Evolutionary conservation across 2,329 filamentous ascomycete genomes (phyloP).

Genomic region (Ilyonectria destructans): DNA sequence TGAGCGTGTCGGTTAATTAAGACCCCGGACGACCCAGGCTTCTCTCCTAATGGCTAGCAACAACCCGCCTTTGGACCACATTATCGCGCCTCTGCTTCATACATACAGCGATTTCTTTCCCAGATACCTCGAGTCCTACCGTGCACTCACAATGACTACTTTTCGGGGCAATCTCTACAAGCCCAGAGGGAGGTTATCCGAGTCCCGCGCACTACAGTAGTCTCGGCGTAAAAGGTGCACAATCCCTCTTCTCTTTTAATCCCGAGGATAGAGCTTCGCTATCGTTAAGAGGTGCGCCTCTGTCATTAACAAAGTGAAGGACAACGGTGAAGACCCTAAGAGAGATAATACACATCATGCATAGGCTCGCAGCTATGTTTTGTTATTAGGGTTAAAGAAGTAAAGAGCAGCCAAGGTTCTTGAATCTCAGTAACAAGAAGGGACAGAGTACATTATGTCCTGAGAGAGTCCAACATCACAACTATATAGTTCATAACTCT

Average conservation of each 20-base stretch:
- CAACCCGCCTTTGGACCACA: neutral
- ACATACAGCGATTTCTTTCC: neutral
- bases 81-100: neutral
- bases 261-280: too few species aligned
- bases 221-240: too few species aligned
- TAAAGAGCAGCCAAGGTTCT: neutral
- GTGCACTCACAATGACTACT: too few species aligned
- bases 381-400: neutral
- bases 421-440: conserved; percentile 1
- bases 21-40: conserved; percentile 30
- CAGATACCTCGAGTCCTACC: too few species aligned
- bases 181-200: too few species aligned
- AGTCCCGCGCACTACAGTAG: too few species aligned
- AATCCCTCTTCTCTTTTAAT: too few species aligned
- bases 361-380: neutral
- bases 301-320: too few species aligned
- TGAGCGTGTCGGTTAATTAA: conserved; percentile 51
- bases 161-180: too few species aligned
- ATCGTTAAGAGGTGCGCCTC: too few species aligned
- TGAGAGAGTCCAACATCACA: conserved; percentile 14
- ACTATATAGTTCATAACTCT: conserved; percentile 20
- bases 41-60: neutral
- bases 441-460: conserved; percentile 5
- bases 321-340: too few species aligned
- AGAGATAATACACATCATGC: too few species aligned